Percentiles rank a stretch among this genome's conserved stretches.
phyloP scores from a whole-genome alignment of 176 grass and related monocot genomes.

The Musa schizocarpa region DNA sequence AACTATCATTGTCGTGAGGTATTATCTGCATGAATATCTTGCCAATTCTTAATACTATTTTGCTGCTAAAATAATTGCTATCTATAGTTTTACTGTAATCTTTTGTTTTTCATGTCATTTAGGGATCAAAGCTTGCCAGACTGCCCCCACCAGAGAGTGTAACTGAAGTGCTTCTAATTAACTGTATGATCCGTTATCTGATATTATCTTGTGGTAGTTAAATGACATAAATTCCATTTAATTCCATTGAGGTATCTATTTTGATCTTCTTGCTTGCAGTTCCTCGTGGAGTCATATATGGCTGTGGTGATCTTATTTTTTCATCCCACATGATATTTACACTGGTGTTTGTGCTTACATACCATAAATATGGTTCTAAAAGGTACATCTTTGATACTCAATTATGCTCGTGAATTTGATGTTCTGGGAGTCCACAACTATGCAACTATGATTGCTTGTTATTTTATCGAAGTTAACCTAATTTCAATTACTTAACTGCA shows the following conservation, averaged over 20 bases:
- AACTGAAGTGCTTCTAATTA: conserved; percentile 81
- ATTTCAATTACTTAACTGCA: conserved; percentile 22
- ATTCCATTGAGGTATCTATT: neutral
- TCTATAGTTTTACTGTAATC: neutral
- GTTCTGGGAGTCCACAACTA: neutral
- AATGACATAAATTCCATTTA: neutral
- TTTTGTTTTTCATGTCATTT: conserved; percentile 15
- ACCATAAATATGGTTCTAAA: conserved; percentile 90
- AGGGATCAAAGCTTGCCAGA: conserved; percentile 76
- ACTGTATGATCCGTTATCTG: conserved; percentile 46
- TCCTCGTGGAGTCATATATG: conserved; percentile 79
- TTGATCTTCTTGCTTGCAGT: conserved; percentile 37
- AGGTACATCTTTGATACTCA: conserved; percentile 33
- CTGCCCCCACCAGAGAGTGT: conserved; percentile 56
- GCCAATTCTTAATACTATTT: neutral
- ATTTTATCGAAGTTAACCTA: neutral
- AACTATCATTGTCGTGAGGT: conserved; percentile 98
- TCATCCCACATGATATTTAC: conserved; percentile 99
- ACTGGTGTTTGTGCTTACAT: conserved; percentile 82
- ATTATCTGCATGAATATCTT: conserved; percentile 5
- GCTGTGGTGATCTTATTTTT: conserved; percentile 98
- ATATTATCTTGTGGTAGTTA: conserved; percentile 7
- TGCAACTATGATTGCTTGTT: neutral
- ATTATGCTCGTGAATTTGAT: neutral
- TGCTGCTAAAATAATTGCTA: neutral